Evolutionary conservation across 2,329 filamentous ascomycete species (phyloP).

Genomic region (Ophiostoma quercus): DNA sequence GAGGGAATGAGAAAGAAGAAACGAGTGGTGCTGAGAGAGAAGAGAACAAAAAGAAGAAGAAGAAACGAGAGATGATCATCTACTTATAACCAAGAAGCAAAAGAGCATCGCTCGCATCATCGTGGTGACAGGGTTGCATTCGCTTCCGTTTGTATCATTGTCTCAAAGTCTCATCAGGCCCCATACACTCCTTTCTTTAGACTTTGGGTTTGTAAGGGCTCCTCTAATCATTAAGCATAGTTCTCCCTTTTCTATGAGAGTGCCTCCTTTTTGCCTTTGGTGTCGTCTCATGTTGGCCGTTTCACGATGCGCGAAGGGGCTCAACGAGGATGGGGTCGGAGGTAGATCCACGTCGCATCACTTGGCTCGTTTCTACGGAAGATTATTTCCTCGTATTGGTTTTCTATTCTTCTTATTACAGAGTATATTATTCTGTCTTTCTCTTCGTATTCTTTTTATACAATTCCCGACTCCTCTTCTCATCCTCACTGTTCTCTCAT

Average conservation of each 20-base stretch:
- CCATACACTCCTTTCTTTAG: background rate
- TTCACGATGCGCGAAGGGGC: constrained; percentile 12
- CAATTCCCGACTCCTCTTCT: background rate
- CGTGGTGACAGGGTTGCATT: constrained; percentile 7
- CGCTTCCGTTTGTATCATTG: constrained; percentile 12
- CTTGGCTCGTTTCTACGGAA: constrained; percentile 15
- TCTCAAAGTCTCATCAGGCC: background rate
- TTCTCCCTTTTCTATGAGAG: background rate
- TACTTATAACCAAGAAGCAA: background rate
- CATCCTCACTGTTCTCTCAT: background rate
- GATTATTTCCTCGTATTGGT: background rate
- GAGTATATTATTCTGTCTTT: background rate
- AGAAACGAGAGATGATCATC: constrained; percentile 1
- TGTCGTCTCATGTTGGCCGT: constrained; percentile 17
- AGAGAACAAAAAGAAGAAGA: background rate
- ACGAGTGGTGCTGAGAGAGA: background rate
- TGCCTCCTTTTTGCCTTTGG: background rate
- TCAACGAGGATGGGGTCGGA: constrained; percentile 2
- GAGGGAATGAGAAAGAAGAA: constrained; percentile 12
- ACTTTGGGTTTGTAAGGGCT: background rate
- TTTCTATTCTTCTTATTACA: background rate
- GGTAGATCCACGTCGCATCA: constrained; percentile 15
- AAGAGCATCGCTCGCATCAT: background rate
- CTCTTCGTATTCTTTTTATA: background rate
- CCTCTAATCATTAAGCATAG: background rate